Evolutionary conservation across 306 rosid species (phyloP), one percentile per base, ranked within the genome.

Genomic region (Cicer yamashitae): DNA sequence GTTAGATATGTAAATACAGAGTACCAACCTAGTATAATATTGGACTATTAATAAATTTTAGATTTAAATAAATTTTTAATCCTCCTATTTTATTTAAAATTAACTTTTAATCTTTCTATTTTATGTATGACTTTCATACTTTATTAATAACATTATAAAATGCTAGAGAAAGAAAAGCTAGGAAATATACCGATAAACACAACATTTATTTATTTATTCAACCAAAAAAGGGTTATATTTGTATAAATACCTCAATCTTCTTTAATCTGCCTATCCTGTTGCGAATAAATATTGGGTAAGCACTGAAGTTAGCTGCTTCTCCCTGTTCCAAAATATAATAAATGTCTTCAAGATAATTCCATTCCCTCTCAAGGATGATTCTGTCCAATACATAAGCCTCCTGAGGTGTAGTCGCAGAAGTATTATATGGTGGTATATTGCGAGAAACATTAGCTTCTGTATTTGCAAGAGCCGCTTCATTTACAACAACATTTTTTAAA

Each of bases 361-460:
- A 89, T 76, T 94, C 99, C 78, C 85, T 90, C 52, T 60, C 61
- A 62, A 85, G 81, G 64, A 92, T 92, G 77, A 94, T 94, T 88
- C 86, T 77, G 68, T 90, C 93, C 78, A 92, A 74, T 43, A 92
- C 81, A 82, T 88, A 94, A 78, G 89, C 97, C 84, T 83, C 88
- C 74, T 85, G 84, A 52, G 96, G 89, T 10, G 90, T 81, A 12
- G 96, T 83, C 8, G 97, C 97, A 69, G 88, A 81, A 77, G 79
- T 30, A 89, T 89, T 66, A 77, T 86, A 86, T 56, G 93, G 89
- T 69, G 97, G 99, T 80, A 88, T 75, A 76, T 90, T 88, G 65
- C 89, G 96, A 45, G 86, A 18, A 48, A 50, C 44, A 34, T 86
- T 85, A 56, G 83, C 81, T 18, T 82, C 83, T 13, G 91, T 48